Conservation (phyloP, 2,329 filamentous ascomycete species). For the Dissoconium aciculare region DNA sequence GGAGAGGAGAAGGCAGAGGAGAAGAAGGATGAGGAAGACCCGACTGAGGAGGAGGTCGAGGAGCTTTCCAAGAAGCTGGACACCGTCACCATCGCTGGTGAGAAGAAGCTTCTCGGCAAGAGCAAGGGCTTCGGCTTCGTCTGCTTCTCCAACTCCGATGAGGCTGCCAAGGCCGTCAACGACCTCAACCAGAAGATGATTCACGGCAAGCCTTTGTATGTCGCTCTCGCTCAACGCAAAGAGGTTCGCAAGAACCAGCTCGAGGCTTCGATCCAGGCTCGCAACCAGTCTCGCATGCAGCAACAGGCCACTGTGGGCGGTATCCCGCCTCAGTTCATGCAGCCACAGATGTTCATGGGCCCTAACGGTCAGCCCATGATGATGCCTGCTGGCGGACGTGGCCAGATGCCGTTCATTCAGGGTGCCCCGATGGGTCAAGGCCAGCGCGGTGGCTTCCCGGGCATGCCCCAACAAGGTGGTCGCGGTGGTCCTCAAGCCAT, state of each 20-base stretch:
- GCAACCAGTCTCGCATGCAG: conserved; percentile 97
- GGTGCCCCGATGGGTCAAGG: conserved; percentile 55
- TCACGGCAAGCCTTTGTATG: conserved; percentile 89
- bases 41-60: conserved; percentile 42
- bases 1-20: conserved; percentile 33
- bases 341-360: conserved; percentile 77
- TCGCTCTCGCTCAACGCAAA: conserved; percentile 96
- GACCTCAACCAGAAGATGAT: conserved; percentile 99
- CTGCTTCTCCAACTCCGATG: conserved; percentile 98
- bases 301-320: conserved; percentile 73
- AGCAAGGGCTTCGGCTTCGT: conserved; percentile 99
- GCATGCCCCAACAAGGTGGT: conserved; percentile 69
- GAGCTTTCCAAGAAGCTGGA: conserved; percentile 36
- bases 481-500: conserved; percentile 62
- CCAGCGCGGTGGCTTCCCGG: conserved; percentile 72
- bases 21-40: conserved; percentile 38
- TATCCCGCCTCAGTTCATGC: conserved; percentile 67
- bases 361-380: conserved; percentile 56
- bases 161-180: conserved; percentile 95
- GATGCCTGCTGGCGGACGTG: conserved; percentile 37
- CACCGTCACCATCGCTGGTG: conserved; percentile 40
- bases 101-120: conserved; percentile 68
- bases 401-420: conserved; percentile 47
- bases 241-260: conserved; percentile 98
- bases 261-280: conserved; percentile 96